Base-by-base conservation (phyloP, 495 filamentous ascomycete species). In the Usnea hakonensis region DNA sequence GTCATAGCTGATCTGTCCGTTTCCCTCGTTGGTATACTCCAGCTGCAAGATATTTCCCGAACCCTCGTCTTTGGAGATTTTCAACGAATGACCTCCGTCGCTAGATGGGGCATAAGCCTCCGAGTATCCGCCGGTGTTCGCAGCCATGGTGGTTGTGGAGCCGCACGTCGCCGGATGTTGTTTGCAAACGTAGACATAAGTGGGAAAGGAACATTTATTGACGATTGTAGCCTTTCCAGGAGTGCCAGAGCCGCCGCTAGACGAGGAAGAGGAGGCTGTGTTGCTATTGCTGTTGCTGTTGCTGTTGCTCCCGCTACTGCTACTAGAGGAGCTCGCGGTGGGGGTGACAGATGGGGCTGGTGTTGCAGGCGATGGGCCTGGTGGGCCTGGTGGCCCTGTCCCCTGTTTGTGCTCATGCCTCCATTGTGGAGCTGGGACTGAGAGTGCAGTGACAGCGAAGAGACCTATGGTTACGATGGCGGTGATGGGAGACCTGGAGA, bases 131-230 rank as follows among this genome's bases (percentile, higher is more conserved):
- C 60, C 60, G 1, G 35, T 57, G 50, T 37, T 43, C 19, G 53
- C 60, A 2, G 53, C 53, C 7, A 63, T n/a, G 6, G 46, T 55
- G 26, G 6, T 5, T 11, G 48, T 35, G 19, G 28, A 5, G 41
- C 44, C 50, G 59, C 59, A 61, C 10, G 16, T 55, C 5, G 59
- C 43, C 1, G 59, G 59, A 30, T 61, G 48, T 55, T 61, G 59
- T 19, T n/a, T 40, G 48, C 59, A 61, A 19, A 61, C 59, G 33
- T 37, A 50, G n/a, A 61, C 2, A 30, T 55, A 55, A 60, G 55
- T 26, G 44, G 54, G 16, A 17, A 54, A 53, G 50, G 0, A 48
- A 50, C 50, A 57, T 14, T 37, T 40, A 23, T 57, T 57, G 10
- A 41, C 17, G 21, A 57, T 30, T 10, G 21, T 13, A 0, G 55